Evolutionary conservation across 2,329 filamentous ascomycete species (phyloP).

Genomic region (Aurifilum marmelostoma): DNA sequence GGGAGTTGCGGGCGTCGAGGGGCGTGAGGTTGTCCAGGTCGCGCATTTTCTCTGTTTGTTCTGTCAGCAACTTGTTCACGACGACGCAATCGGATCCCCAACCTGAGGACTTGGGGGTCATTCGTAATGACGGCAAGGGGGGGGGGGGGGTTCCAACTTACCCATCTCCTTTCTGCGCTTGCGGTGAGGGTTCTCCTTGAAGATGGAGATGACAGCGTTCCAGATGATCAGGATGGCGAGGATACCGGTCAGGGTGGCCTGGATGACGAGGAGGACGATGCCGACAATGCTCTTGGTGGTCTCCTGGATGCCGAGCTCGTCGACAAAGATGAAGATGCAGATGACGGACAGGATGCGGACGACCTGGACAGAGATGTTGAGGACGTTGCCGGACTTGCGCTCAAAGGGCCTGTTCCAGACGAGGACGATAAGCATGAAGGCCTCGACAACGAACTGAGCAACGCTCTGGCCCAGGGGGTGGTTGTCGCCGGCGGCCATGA

Average conservation of each 20-base stretch:
- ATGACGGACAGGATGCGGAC: slow-evolving; percentile 86
- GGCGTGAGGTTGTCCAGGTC: slow-evolving; percentile 84
- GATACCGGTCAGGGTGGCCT: slow-evolving; percentile 79
- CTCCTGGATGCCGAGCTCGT: slow-evolving; percentile 85
- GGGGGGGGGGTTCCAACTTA: too few species aligned
- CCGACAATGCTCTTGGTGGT: slow-evolving; percentile 94
- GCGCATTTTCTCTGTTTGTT: slow-evolving; percentile 71
- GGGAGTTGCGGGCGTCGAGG: slow-evolving; percentile 82
- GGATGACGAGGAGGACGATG: slow-evolving; percentile 89
- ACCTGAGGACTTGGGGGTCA: too few species aligned
- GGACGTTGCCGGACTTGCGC: slow-evolving; percentile 83
- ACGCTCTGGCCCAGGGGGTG: slow-evolving; percentile 81
- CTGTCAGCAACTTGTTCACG: slow-evolving; percentile 34
- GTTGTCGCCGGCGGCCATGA: slow-evolving; percentile 83
- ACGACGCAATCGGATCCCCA: slow-evolving; percentile 1
- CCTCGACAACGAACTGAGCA: slow-evolving; percentile 80
- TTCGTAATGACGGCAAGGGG: too few species aligned
- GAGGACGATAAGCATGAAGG: slow-evolving; percentile 75
- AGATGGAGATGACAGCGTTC: slow-evolving; percentile 83
- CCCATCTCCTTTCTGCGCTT: slow-evolving; percentile 87
- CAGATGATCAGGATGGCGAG: slow-evolving; percentile 86
- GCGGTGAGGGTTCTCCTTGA: slow-evolving; percentile 87
- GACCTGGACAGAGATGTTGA: slow-evolving; percentile 90
- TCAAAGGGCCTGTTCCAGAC: slow-evolving; percentile 87
- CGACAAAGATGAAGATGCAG: slow-evolving; percentile 91